These are phyloP conservation scores for Orychophragmus violaceus DNA, from an alignment of 345 rosid species.

Conservation along the genomic window DNA sequence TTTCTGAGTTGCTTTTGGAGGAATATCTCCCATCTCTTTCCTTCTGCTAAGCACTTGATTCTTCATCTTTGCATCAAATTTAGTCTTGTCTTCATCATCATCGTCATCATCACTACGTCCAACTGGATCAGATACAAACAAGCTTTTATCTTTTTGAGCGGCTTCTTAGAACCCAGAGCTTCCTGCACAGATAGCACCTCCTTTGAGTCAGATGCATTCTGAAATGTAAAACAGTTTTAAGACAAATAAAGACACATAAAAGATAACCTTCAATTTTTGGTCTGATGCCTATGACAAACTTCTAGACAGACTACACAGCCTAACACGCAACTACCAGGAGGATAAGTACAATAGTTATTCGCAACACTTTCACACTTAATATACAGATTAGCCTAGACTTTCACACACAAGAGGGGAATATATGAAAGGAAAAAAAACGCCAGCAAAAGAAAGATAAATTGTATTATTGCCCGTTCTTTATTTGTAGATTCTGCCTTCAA, in stretches of 20 bases:
- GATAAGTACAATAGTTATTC: neutral
- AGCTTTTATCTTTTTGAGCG: conserved; percentile 37
- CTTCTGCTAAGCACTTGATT: conserved; percentile 60
- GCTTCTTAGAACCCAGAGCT: conserved; percentile 60
- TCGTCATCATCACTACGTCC: conserved; percentile 32
- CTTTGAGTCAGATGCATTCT: conserved; percentile 55
- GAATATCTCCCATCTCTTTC: conserved; percentile 54
- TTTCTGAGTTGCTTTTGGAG: conserved; percentile 42
- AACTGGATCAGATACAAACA: conserved; percentile 29
- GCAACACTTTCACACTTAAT: neutral
- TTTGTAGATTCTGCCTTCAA: conserved; percentile 45
- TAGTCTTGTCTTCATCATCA: conserved; percentile 52
- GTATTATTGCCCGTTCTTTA: conserved; percentile 44
- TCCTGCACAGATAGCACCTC: conserved; percentile 73
- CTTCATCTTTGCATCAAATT: conserved; percentile 87
- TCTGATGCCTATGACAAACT: neutral
- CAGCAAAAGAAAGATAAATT: neutral
- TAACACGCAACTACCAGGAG: conserved; percentile 2
- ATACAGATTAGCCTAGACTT: neutral
- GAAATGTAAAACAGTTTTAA: conserved; percentile 18
- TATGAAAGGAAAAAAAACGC: neutral
- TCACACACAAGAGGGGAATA: neutral
- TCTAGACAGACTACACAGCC: conserved; percentile 6
- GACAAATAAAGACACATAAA: neutral
- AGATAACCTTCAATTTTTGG: neutral